phyloP scores from a whole-genome alignment of 1,284 basidiomycete species.

The Microbotryum saponariae region DNA sequence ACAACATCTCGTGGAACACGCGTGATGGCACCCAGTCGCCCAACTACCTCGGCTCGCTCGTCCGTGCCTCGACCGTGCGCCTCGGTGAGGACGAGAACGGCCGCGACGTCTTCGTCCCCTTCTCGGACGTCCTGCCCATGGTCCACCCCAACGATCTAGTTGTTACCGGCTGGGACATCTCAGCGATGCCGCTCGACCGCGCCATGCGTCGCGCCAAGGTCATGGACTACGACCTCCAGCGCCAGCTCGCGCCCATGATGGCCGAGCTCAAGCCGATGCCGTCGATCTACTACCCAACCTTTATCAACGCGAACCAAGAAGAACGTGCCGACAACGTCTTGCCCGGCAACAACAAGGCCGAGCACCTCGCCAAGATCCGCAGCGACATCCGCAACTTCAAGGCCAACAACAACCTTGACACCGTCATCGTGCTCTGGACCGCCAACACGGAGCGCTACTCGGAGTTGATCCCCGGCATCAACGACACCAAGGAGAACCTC shows the following conservation, averaged over 20 bases:
- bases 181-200: slow-evolving; percentile 70
- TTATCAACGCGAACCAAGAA: slow-evolving; percentile 73
- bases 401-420: slow-evolving; percentile 70
- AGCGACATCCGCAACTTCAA: slow-evolving; percentile 93
- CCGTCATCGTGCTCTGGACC: slow-evolving; percentile 43
- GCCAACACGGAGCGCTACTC: slow-evolving; percentile 99
- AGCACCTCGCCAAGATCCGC: slow-evolving; percentile 85
- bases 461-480: slow-evolving; percentile 86
- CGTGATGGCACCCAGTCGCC: slow-evolving; percentile 86
- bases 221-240: slow-evolving; percentile 93
- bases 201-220: slow-evolving; percentile 93
- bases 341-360: slow-evolving; percentile 76
- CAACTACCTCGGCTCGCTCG: slow-evolving; percentile 81
- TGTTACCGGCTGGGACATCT: slow-evolving; percentile 94
- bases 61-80: slow-evolving; percentile 89
- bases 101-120: slow-evolving; percentile 87
- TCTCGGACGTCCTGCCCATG: slow-evolving; percentile 92
- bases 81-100: slow-evolving; percentile 77
- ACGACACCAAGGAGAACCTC: slow-evolving; percentile 87
- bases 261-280: slow-evolving; percentile 76
- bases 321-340: slow-evolving; percentile 89
- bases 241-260: slow-evolving; percentile 85
- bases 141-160: slow-evolving; percentile 98
- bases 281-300: slow-evolving; percentile 62
- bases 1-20: slow-evolving; percentile 92